Conservation (phyloP, 2,329 filamentous ascomycete species). For the Grosmannia serpens region DNA sequence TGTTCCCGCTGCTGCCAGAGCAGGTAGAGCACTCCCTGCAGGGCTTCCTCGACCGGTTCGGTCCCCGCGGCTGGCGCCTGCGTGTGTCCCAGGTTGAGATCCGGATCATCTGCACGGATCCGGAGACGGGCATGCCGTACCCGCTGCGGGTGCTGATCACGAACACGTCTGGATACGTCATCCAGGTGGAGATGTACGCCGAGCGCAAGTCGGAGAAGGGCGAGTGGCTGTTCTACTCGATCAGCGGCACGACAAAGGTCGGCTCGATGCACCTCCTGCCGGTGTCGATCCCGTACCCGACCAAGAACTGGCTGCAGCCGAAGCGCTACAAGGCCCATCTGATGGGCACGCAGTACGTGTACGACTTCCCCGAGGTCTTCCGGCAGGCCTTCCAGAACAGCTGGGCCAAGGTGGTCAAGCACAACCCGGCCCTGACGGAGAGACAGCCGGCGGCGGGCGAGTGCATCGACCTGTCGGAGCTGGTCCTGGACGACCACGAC, state of each 20-base stretch:
- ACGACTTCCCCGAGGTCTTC: slow-evolving; percentile 99
- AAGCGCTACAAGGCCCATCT: slow-evolving; percentile 99
- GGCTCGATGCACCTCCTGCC: slow-evolving; percentile 89
- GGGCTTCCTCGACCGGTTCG: slow-evolving; percentile 94
- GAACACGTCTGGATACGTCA: slow-evolving; percentile 96
- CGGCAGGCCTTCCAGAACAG: slow-evolving; percentile 93
- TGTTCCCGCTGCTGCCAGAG: slow-evolving; percentile 81
- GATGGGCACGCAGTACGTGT: slow-evolving; percentile 98
- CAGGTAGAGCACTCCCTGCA: slow-evolving; percentile 89
- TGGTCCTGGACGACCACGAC: slow-evolving; percentile 90
- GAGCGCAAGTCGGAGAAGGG: slow-evolving; percentile 98
- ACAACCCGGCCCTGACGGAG: slow-evolving; percentile 60
- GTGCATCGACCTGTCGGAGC: slow-evolving; percentile 86
- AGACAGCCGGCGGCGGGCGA: slow-evolving; percentile 79
- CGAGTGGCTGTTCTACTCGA: slow-evolving; percentile 97
- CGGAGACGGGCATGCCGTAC: slow-evolving; percentile 69
- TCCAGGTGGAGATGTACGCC: slow-evolving; percentile 93
- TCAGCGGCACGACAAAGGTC: slow-evolving; percentile 88
- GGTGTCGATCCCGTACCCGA: slow-evolving; percentile 85
- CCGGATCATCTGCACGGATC: slow-evolving; percentile 94
- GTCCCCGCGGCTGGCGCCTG: slow-evolving; percentile 86
- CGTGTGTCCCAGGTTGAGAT: slow-evolving; percentile 97
- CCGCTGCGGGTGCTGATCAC: slow-evolving; percentile 93
- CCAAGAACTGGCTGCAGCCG: slow-evolving; percentile 96
- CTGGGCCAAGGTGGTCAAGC: slow-evolving; percentile 68